Conservation (phyloP, 1,284 basidiomycete genomes). For the Taiwanofungus camphoratus region DNA sequence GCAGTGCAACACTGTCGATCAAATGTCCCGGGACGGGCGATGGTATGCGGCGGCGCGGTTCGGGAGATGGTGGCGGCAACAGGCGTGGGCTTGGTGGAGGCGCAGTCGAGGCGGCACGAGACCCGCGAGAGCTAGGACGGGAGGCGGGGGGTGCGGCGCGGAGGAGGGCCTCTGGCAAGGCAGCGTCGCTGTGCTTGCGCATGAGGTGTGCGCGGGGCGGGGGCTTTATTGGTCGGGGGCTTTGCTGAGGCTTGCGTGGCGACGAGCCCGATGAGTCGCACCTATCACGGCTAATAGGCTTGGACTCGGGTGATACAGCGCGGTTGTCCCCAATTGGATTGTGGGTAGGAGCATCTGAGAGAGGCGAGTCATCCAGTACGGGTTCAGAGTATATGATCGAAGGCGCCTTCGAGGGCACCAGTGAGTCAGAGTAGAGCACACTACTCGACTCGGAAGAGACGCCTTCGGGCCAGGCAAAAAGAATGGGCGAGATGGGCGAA, state of each 20-base stretch:
- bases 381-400: slow-evolving; percentile 1
- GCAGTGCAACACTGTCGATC: not conserved
- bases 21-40: not conserved
- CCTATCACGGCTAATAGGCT: slow-evolving; percentile 1
- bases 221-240: slow-evolving; percentile 25
- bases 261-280: slow-evolving; percentile 16
- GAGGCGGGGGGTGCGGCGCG: slow-evolving; percentile 21
- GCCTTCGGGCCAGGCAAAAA: slow-evolving; percentile 14
- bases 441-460: slow-evolving; percentile 7
- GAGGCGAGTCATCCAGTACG: slow-evolving; percentile 7
- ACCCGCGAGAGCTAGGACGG: slow-evolving; percentile 8
- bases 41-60: not conserved
- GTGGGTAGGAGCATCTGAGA: slow-evolving; percentile 3
- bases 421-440: slow-evolving; percentile 6
- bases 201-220: slow-evolving; percentile 35
- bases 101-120: not conserved
- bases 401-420: slow-evolving; percentile 3
- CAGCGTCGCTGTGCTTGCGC: slow-evolving; percentile 34
- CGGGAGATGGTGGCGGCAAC: not conserved
- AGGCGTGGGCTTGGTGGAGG: not conserved
- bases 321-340: not conserved
- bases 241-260: slow-evolving; percentile 14
- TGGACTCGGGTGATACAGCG: slow-evolving; percentile 6
- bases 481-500: slow-evolving; percentile 17
- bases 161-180: slow-evolving; percentile 33